Base-by-base conservation (phyloP, 2,329 filamentous ascomycete species). In the Mariannaea sp. region DNA sequence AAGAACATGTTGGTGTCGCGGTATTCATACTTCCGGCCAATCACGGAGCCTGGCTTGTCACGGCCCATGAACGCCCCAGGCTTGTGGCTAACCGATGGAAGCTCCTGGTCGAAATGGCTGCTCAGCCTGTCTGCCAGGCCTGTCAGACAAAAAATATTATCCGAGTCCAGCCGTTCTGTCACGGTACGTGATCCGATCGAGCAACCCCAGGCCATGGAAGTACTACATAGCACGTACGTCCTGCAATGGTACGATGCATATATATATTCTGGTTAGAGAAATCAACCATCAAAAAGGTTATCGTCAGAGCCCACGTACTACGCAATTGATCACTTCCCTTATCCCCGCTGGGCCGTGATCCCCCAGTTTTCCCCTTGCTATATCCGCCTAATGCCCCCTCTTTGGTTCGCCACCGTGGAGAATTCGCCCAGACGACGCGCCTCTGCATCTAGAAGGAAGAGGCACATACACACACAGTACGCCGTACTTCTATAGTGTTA, bases 91-190 rank as follows among this genome's bases (percentile, higher is more conserved):
- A n/a, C 39, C 39, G 39, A 16, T 17, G 2, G 22, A 3, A 41
- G 24, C 8, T 7, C 29, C 19, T 10, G 39, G 4, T 9, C 20
- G 16, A 27, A 27, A 8, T 12, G 32, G n/a, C 13, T 9, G 32
- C 14, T 5, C n/a, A n/a, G n/a, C n/a, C n/a, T n/a, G n/a, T n/a
- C n/a, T n/a, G n/a, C n/a, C n/a, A n/a, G n/a, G n/a, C n/a, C n/a
- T n/a, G n/a, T n/a, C n/a, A n/a, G n/a, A n/a, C n/a, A n/a, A n/a
- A 14, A 39, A 39, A 39, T 22, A 39, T 19, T 20, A 5, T 33
- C 45, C 45, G 45, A 49, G 45, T 41, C 40, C 45, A 49, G 45
- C n/a, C 45, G 26, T 39, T 41, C 19, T 49, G 27, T 39, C 19
- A 20, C 13, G 19, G 19, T 24, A 24, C 7, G 29, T 32, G 20